These are phyloP conservation scores for Aphanomyces cochlioides DNA, from an alignment of 352 stramenopile species.

Conservation along the genomic window DNA sequence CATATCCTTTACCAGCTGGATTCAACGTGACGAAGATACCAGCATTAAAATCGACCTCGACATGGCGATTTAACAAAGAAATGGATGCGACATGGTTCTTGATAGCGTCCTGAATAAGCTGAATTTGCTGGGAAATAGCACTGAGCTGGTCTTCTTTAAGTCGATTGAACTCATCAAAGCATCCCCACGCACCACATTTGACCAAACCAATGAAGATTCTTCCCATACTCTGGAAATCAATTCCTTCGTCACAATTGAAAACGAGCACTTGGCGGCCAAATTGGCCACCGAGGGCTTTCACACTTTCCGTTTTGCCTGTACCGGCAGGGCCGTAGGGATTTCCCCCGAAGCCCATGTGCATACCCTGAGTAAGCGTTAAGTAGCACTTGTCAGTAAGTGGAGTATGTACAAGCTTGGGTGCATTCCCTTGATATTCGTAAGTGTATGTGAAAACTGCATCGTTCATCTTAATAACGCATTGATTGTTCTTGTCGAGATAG, in stretches of 20 bases:
- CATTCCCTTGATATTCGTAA: conserved; percentile 95
- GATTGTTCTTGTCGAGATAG: conserved; percentile 70
- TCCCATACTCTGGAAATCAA: conserved; percentile 93
- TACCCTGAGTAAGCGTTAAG: conserved; percentile 91
- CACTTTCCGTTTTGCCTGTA: conserved; percentile 93
- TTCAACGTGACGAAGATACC: conserved; percentile 97
- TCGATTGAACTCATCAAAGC: conserved; percentile 96
- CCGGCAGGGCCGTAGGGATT: conserved; percentile 93
- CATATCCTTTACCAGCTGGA: conserved; percentile 91
- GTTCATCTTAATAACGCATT: conserved; percentile 62
- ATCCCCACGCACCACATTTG: conserved; percentile 94
- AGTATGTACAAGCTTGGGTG: conserved; percentile 91
- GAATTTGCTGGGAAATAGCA: conserved; percentile 93
- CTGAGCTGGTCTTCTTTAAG: conserved; percentile 93
- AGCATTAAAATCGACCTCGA: conserved; percentile 91
- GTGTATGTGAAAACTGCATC: conserved; percentile 89
- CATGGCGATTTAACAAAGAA: conserved; percentile 70
- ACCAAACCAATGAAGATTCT: conserved; percentile 94
- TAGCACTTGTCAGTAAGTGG: conserved; percentile 94
- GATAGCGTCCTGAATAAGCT: conserved; percentile 93
- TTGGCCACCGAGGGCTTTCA: conserved; percentile 89
- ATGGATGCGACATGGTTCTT: conserved; percentile 75
- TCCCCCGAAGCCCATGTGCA: conserved; percentile 91
- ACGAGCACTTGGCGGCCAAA: conserved; percentile 91
- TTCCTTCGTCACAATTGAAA: conserved; percentile 93